These are phyloP conservation scores for Schizothecium vesticola DNA, from an alignment of 495 filamentous ascomycete genomes.

Conservation along the genomic window DNA sequence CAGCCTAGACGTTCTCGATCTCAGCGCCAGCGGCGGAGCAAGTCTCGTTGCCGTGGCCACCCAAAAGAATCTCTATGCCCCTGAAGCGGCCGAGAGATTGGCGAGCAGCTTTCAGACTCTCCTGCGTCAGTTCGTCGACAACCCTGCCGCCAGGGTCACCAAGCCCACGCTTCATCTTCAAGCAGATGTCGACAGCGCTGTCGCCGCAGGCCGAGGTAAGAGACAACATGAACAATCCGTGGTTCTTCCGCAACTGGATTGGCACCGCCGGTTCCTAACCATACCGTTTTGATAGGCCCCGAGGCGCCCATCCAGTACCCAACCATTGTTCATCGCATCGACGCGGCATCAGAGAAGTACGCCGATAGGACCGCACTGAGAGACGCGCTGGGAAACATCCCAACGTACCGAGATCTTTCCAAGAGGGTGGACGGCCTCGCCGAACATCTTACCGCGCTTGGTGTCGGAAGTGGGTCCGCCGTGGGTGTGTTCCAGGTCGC, in stretches of 20 bases:
- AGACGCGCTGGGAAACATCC: slow-evolving; percentile 8
- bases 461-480: slow-evolving; percentile 2
- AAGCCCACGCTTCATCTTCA: background rate
- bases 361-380: slow-evolving; percentile 12
- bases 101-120: slow-evolving; percentile 1
- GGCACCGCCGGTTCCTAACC: slow-evolving; percentile 1
- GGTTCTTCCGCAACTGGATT: background rate
- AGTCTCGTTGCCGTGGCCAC: slow-evolving; percentile 6
- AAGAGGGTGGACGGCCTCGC: slow-evolving; percentile 15
- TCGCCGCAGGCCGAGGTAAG: slow-evolving; percentile 3
- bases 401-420: slow-evolving; percentile 17
- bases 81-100: slow-evolving; percentile 4
- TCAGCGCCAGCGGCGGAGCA: slow-evolving; percentile 5
- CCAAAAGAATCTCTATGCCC: slow-evolving; percentile 17
- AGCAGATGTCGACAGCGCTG: slow-evolving; percentile 1
- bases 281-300: background rate
- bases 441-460: background rate
- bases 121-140: slow-evolving; percentile 7
- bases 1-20: slow-evolving; percentile 22
- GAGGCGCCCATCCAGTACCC: background rate
- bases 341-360: slow-evolving; percentile 12
- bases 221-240: background rate
- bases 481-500: slow-evolving; percentile 34
- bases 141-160: slow-evolving; percentile 6
- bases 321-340: slow-evolving; percentile 27